A percentile compares a stretch with the other conserved stretches of the same genome.
These are phyloP conservation scores for Pseudogymnoascus sp. DNA, from an alignment of 2,329 filamentous ascomycete genomes.

Conservation along the genomic window DNA sequence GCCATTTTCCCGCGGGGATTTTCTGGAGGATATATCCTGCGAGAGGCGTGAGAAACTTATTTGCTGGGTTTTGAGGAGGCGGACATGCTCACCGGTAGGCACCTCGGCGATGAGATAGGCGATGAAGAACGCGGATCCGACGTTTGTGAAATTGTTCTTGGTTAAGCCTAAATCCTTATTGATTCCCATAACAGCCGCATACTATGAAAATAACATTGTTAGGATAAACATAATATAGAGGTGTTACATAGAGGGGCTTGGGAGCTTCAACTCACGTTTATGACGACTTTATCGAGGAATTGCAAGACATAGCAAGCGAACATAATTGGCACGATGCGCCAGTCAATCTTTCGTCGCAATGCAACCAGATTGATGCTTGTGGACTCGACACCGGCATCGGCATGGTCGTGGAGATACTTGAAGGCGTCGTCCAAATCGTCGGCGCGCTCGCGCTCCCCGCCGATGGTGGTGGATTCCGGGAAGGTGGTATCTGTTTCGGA, in stretches of 20 bases:
- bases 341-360: conserved; percentile 48
- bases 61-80: conserved; percentile 1
- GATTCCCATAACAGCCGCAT: conserved; percentile 60
- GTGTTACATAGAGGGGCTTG: neutral
- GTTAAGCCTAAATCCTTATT: conserved; percentile 43
- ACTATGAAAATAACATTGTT: conserved; percentile 32
- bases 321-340: conserved; percentile 51
- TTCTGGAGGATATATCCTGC: conserved; percentile 49
- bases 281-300: conserved; percentile 54
- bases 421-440: conserved; percentile 37
- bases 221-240: neutral
- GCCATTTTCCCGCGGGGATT: conserved; percentile 51
- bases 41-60: neutral
- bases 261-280: conserved; percentile 40
- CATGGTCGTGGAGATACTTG: conserved; percentile 28
- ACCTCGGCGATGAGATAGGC: conserved; percentile 50
- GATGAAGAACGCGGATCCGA: conserved; percentile 56
- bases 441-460: neutral
- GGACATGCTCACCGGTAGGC: conserved; percentile 41
- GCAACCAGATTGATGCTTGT: conserved; percentile 34
- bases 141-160: conserved; percentile 55
- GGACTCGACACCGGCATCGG: conserved; percentile 31
- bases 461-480: neutral
- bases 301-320: conserved; percentile 54
- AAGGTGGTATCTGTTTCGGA: neutral